Evolutionary conservation across 2,329 filamentous ascomycete species (phyloP), one percentile per base, ranked within the genome.

Genomic region (Ceratocystis alfenasii): DNA sequence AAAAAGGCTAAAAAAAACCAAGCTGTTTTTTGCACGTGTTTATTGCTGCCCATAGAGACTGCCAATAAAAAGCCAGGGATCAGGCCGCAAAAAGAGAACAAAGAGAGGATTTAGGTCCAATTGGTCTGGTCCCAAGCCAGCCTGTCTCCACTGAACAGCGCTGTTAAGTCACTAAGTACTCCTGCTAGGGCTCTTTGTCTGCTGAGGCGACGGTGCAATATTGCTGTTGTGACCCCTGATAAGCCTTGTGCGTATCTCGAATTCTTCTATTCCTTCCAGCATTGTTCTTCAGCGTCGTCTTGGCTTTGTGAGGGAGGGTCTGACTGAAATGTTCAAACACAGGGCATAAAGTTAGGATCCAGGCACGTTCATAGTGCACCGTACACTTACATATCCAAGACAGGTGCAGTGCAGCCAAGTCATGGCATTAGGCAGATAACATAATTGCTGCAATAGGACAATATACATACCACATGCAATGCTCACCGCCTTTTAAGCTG

Each of bases 41-140:
- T 41, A 41, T 41, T 53, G 20, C 48, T 53, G 48, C 48, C 48
- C 36, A 41, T 41, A 36, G 33, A 3, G 8, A 12, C 33, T 36
- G 48, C 20, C 48, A 20, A 53, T 53, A 25, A 15, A 22, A 15
- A 33, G 22, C 48, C 36, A 57, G 33, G n/a, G 33, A 64, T 25
- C n/a, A 57, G 48, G 22, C 25, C 63, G 63, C 63, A 44, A 64
- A 48, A 25, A 48, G 15, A 25, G 25, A 48, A 57, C 45, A 62
- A 45, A 45, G 60, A 44, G 60, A 44, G 60, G 36, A 62, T 62
- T n/a, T 17, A 44, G 10, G 22, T 12, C 25, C 8, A 46, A 7
- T 48, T 41, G 25, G 36, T 15, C 33, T 5, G 60, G 33, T 6
- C 8, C 4, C 8, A 28, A 36, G 55, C 17, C 55, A 36, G 55